Evolutionary conservation across 345 rosid genomes (phyloP).

Genomic region (Aegle marmelos): DNA sequence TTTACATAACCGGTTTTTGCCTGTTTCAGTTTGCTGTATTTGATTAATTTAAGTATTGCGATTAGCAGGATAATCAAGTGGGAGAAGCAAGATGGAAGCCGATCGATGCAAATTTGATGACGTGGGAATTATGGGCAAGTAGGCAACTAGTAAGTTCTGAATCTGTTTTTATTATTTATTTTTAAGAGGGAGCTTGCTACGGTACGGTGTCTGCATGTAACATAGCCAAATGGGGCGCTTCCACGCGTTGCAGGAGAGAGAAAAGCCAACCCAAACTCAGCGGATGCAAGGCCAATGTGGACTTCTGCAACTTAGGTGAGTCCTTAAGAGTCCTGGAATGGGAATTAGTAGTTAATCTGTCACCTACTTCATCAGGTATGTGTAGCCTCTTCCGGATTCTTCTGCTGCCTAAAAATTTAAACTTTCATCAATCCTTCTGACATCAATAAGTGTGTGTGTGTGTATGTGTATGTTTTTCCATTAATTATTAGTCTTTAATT

Average conservation of each 20-base stretch:
- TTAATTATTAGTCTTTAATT: neutral
- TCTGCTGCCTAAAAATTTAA: neutral
- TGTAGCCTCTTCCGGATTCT: neutral
- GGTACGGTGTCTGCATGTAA: too few species aligned
- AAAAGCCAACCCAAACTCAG: too few species aligned
- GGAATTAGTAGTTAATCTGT: neutral
- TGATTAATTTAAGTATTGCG: neutral
- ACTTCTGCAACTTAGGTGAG: too few species aligned
- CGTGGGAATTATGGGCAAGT: neutral
- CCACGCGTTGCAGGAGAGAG: too few species aligned
- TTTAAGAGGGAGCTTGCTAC: too few species aligned
- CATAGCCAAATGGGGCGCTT: too few species aligned
- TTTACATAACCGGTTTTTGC: neutral
- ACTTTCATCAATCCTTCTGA: neutral
- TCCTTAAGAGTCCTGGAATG: neutral
- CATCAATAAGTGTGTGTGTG: neutral
- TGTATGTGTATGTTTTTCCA: neutral
- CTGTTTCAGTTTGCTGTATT: neutral
- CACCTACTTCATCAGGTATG: neutral
- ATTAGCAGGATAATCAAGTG: slow-evolving; percentile 28
- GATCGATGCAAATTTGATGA: neutral
- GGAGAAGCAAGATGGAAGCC: neutral
- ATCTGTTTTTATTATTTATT: neutral
- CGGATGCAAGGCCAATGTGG: too few species aligned
- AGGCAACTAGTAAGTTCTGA: neutral